Evolutionary conservation across 805 yeast genomes (phyloP).

Genomic region (Debaryomyces tyrocola): DNA sequence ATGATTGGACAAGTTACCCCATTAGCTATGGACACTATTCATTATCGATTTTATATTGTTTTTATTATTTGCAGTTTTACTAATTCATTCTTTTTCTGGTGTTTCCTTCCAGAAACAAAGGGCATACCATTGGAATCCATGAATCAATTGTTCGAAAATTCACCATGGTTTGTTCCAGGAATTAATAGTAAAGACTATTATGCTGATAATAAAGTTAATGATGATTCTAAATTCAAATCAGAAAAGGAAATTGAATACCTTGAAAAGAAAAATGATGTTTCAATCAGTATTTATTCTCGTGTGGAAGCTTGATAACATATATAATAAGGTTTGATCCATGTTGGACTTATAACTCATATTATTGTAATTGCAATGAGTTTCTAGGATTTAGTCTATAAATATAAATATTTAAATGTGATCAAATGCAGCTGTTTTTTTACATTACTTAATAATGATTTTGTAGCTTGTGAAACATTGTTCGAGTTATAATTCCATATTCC

Average conservation of each 20-base stretch:
- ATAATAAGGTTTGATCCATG: too few relatives aligned
- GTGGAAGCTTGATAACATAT: too few relatives aligned
- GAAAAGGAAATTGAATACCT: conserved; percentile 18
- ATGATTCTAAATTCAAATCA: conserved; percentile 33
- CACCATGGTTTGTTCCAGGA: conserved; percentile 14
- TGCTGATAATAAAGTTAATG: conserved; percentile 18
- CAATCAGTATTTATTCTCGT: too few relatives aligned
- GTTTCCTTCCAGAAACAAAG: conserved; percentile 32
- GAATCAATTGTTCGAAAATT: conserved; percentile 14
- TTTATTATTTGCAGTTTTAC: conserved; percentile 21
- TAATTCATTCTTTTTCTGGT: conserved; percentile 30
- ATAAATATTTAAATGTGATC: too few relatives aligned
- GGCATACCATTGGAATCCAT: conserved; percentile 14
- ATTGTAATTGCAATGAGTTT: too few relatives aligned
- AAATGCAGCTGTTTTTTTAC: too few relatives aligned
- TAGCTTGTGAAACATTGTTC: too few relatives aligned
- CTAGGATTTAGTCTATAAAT: too few relatives aligned
- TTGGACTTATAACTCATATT: too few relatives aligned
- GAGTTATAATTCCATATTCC: too few relatives aligned
- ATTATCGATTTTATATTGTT: conserved; percentile 19
- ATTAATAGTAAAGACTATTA: conserved; percentile 8
- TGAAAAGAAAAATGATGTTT: conserved; percentile 3
- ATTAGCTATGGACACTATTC: conserved; percentile 21
- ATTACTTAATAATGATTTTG: too few relatives aligned
- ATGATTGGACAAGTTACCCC: conserved; percentile 34